Base-by-base conservation (phyloP, 164 flowering plant species). In the Akebia trifoliata region DNA sequence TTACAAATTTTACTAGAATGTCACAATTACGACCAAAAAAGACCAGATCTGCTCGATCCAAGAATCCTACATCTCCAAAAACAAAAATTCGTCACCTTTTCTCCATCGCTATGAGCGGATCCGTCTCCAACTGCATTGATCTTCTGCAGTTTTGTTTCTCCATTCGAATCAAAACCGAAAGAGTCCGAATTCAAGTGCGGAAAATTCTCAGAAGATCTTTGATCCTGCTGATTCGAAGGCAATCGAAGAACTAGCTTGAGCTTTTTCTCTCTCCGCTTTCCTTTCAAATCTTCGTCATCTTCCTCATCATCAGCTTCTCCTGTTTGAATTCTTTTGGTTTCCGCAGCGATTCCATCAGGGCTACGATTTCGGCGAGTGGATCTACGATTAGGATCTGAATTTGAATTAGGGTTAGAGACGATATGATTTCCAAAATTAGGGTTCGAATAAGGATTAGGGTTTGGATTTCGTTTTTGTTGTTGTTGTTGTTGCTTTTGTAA, bases 201-300 rank as follows among this genome's bases (percentile, higher is more conserved):
- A 0, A 77, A 65, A 55, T 63, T 59, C 28, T 8, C 2, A 5
- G 50, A 26, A 32, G 68, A 55, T 12, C 47, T 64, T 48, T 52
- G 44, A 57, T 64, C 62, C 30, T n/a, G 10, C 15, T 55, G 25
- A 37, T 28, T 60, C 24, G 68, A 46, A 2, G 78, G 75, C 68
- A 75, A 36, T 43, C 67, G 63, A 22, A 78, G 72, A 18, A 76
- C 81, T 35, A 71, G 75, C 61, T 76, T 76, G 52, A 81, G 76
- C 69, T 79, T 72, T 74, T 78, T 81, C 80, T 81, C 81, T 29
- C 70, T 60, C 43, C 78, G 54, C 61, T 58, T 67, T 14, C 70
- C 74, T 36, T n/a, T 48, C 29, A 39, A 65, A 26, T 66, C 71
- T 4, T 66, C 77, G 1, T 72, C 78, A 0, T 61, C 78, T 0